Conservation (phyloP, 176 grass and related monocot genomes). For the Oropetium thomaeum region DNA sequence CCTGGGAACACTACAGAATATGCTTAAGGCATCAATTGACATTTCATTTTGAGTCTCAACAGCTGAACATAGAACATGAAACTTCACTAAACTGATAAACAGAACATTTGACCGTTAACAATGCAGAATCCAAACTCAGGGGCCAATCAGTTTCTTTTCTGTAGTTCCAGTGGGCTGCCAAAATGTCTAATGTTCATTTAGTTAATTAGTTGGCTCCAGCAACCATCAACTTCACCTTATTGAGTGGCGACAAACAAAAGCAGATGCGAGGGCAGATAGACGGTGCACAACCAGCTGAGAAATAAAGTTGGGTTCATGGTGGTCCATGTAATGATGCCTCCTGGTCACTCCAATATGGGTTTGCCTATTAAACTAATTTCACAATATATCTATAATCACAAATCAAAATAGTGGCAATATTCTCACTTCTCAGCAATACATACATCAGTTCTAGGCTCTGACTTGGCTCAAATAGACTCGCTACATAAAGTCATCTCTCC, state of each 20-base stretch:
- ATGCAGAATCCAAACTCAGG: background rate
- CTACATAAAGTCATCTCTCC: too few species aligned
- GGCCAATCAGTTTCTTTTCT: background rate
- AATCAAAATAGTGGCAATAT: background rate
- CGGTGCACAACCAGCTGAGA: too few species aligned
- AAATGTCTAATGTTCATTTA: background rate
- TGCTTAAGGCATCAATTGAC: background rate
- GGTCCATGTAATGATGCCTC: too few species aligned
- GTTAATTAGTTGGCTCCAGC: background rate
- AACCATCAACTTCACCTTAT: background rate
- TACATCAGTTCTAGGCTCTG: background rate
- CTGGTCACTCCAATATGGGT: background rate
- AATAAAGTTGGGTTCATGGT: too few species aligned
- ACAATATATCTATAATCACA: too few species aligned
- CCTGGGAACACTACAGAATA: background rate
- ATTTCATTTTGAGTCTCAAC: background rate
- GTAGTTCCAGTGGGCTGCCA: background rate
- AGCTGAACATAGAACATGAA: background rate
- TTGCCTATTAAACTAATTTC: background rate
- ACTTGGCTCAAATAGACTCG: background rate
- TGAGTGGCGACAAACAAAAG: background rate
- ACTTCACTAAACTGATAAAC: background rate
- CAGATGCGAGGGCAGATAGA: background rate
- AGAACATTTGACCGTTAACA: background rate
- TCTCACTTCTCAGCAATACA: background rate